Base-by-base conservation (phyloP, 225 moss, liverwort and hornwort species). In the Takakia lepidozioides region DNA sequence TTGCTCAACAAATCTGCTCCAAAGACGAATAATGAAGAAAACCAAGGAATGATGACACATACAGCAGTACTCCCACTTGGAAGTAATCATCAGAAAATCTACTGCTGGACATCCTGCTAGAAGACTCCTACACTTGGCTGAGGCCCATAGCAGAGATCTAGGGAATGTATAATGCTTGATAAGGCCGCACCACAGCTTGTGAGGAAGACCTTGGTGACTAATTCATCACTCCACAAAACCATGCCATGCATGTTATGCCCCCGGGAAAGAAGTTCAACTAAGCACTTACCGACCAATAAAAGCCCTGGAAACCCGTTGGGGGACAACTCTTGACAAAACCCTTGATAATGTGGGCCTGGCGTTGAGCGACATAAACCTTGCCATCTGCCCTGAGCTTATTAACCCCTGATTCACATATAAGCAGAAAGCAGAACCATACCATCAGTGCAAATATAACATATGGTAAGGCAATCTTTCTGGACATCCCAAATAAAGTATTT, bases 311-410 rank as follows among this genome's bases (percentile, higher is more conserved):
- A 78, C 70, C 10, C 73, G 69, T 35, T 62, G 66, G 38, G 93
- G 93, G 8, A 84, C 79, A 28, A 78, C 47, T 49, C 93, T 66
- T n/a, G 89, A 48, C 35, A 95, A 46, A 21, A 47, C 68, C 57
- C 93, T 84, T 14, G 93, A 69, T 22, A 89, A 7, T 3, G 86
- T 89, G 8, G 93, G 93, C 56, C 86, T 71, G 37, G 86, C 81
- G 40, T 82, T 95, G 44, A 86, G 52, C 26, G 84, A 76, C 54
- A 70, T 63, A 39, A 72, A 89, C 64, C 86, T 74, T 58, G 76
- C 84, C 46, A 95, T 86, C 46, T 89, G 93, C 29, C 85, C 88
- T 29, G 93, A 86, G 55, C 93, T 95, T 8, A 95, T 83, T 54
- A 95, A 69, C 21, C 93, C 93, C 93, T 95, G 79, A 42, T 8